Percentiles rank a stretch among this genome's conserved stretches.
Conservation (phyloP, 768 basidiomycete genomes). For the Gelatoporia subvermispora region DNA sequence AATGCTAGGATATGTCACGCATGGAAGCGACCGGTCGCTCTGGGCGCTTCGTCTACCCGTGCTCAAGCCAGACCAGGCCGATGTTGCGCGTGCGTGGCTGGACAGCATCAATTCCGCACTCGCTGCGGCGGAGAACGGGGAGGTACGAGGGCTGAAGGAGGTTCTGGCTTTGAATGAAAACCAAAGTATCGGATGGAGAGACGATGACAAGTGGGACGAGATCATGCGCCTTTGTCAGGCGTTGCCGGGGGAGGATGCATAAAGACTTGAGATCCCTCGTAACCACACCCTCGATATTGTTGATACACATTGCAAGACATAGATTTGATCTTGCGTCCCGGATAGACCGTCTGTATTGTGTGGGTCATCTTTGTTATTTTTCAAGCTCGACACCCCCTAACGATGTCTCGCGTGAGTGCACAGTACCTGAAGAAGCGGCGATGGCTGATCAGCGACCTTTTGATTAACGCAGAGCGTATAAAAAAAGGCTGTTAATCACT, state of each 20-base stretch:
- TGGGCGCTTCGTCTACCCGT: conserved; percentile 55
- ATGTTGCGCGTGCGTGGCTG: conserved; percentile 53
- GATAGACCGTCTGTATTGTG: no score
- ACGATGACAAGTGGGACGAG: conserved; percentile 50
- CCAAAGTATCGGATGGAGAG: conserved; percentile 47
- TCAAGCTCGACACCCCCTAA: no score
- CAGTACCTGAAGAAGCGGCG: no score
- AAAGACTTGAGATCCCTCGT: neutral
- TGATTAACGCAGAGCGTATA: no score
- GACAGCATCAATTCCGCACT: conserved; percentile 43
- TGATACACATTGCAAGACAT: no score
- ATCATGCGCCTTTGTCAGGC: conserved; percentile 35
- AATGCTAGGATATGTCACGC: conserved; percentile 59
- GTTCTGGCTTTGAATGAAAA: conserved; percentile 50
- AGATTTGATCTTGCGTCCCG: no score
- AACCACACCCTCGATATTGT: no score
- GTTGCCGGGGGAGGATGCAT: conserved; percentile 24
- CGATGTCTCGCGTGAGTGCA: no score
- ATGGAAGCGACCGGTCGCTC: conserved; percentile 57
- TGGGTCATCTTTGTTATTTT: no score
- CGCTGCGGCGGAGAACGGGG: conserved; percentile 33
- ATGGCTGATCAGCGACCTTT: no score
- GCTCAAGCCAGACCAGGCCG: conserved; percentile 41
- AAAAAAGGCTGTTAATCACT: no score
- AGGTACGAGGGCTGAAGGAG: conserved; percentile 20